Conservation (phyloP, 1,284 basidiomycete genomes). For the Rhodotorula sp. region DNA sequence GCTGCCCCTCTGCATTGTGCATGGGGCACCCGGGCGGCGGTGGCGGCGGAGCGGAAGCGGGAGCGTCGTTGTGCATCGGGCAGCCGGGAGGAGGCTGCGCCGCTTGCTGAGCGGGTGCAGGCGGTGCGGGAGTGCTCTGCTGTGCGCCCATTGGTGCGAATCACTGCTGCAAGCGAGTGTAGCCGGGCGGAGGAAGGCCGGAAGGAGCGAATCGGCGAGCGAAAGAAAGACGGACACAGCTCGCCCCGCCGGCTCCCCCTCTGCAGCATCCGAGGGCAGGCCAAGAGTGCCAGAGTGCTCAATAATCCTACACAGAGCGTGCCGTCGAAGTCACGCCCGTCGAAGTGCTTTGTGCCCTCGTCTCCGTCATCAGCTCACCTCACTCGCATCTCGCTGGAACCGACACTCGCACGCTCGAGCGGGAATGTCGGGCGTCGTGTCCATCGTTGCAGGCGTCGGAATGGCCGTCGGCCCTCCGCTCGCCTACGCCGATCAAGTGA, state of each 20-base stretch:
- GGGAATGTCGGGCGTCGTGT: slow-evolving; percentile 5
- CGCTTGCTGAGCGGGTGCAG: slow-evolving; percentile 1
- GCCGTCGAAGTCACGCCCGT: too few relatives aligned
- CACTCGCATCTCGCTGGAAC: too few relatives aligned
- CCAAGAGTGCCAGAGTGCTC: too few relatives aligned
- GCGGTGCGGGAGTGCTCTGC: slow-evolving; percentile 10
- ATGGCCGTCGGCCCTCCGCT: slow-evolving; percentile 52
- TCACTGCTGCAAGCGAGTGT: background rate
- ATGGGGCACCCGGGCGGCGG: slow-evolving; percentile 29
- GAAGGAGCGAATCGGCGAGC: background rate
- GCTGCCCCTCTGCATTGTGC: slow-evolving; percentile 7
- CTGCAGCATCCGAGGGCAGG: background rate
- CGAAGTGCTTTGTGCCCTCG: too few relatives aligned
- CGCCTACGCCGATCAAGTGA: slow-evolving; percentile 54
- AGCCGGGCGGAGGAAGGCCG: background rate
- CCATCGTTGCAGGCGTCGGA: slow-evolving; percentile 12
- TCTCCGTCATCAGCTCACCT: too few relatives aligned
- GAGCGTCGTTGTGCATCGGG: slow-evolving; percentile 35
- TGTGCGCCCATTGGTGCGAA: slow-evolving; percentile 26
- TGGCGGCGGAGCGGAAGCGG: background rate
- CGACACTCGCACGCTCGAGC: too few relatives aligned
- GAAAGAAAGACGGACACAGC: background rate
- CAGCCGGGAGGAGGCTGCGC: slow-evolving; percentile 31
- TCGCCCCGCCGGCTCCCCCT: background rate
- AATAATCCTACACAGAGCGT: too few relatives aligned